Conservation (phyloP, 1,139 yeast species). For the Sugiyamaella castrensis region DNA sequence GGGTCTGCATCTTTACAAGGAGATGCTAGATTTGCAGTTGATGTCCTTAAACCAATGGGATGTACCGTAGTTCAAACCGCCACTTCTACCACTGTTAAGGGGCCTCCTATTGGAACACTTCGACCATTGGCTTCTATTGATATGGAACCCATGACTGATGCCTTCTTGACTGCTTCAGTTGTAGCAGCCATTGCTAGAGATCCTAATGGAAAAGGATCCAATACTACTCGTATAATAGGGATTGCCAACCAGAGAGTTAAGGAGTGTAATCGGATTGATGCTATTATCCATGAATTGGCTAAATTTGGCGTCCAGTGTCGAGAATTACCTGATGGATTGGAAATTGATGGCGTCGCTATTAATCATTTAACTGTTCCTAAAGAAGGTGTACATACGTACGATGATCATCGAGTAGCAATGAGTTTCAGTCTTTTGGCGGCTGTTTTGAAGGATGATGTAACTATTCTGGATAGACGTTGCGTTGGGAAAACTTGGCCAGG, state of each 20-base stretch:
- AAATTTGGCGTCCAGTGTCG: slow-evolving; percentile 85
- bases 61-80: slow-evolving; percentile 80
- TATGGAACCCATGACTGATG: slow-evolving; percentile 99
- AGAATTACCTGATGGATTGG: slow-evolving; percentile 91
- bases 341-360: slow-evolving; percentile 59
- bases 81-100: slow-evolving; percentile 85
- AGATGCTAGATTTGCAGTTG: slow-evolving; percentile 94
- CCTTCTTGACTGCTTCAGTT: slow-evolving; percentile 93
- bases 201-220: slow-evolving; percentile 18
- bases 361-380: slow-evolving; percentile 45
- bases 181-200: slow-evolving; percentile 86
- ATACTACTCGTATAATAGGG: slow-evolving; percentile 79
- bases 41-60: slow-evolving; percentile 93
- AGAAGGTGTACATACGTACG: slow-evolving; percentile 70
- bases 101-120: slow-evolving; percentile 70
- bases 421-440: slow-evolving; percentile 83
- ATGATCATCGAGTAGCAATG: slow-evolving; percentile 99
- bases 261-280: slow-evolving; percentile 94
- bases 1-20: slow-evolving; percentile 94
- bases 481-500: slow-evolving; percentile 99
- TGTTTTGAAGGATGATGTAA: slow-evolving; percentile 51
- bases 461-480: slow-evolving; percentile 81
- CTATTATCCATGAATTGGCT: slow-evolving; percentile 84
- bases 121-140: slow-evolving; percentile 74
- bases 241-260: slow-evolving; percentile 98